A percentile compares a stretch with the other conserved stretches of the same genome.
These are phyloP conservation scores for Actinidia chinensis DNA, from an alignment of 179 eudicot genomes.

Conservation along the genomic window DNA sequence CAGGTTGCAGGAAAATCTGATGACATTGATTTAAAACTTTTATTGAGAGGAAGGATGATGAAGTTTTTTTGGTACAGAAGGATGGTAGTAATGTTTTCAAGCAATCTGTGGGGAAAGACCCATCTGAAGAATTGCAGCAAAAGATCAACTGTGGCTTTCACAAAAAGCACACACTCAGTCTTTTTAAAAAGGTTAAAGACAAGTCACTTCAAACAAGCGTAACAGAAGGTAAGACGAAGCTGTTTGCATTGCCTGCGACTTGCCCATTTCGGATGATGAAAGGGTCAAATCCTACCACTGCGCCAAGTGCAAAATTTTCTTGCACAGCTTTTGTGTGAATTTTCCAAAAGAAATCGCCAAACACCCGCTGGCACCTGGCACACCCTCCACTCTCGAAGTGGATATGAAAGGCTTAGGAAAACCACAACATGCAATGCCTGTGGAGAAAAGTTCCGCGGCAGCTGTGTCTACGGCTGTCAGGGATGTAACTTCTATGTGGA, in stretches of 20 bases:
- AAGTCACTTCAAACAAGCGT: neutral
- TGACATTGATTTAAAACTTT: too few relatives aligned
- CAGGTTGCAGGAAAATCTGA: too few relatives aligned
- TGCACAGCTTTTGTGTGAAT: neutral
- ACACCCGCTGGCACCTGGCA: neutral
- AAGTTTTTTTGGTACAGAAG: too few relatives aligned
- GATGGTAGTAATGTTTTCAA: too few relatives aligned
- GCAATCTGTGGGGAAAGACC: too few relatives aligned
- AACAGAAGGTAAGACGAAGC: neutral
- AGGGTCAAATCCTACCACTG: neutral
- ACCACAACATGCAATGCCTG: neutral
- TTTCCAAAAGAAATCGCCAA: neutral
- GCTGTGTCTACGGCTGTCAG: neutral
- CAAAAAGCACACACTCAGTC: neutral
- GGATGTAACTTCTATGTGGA: neutral
- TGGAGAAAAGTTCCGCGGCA: neutral
- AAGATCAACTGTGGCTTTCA: neutral
- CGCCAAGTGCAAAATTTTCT: neutral
- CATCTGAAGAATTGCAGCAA: too few relatives aligned
- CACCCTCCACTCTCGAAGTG: neutral
- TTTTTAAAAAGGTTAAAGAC: too few relatives aligned
- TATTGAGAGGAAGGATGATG: too few relatives aligned
- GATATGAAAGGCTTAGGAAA: neutral
- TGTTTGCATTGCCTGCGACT: neutral
- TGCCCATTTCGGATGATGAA: neutral